Evolutionary conservation across 2,329 filamentous ascomycete species (phyloP).

Genomic region (Phialocephala subalpina): DNA sequence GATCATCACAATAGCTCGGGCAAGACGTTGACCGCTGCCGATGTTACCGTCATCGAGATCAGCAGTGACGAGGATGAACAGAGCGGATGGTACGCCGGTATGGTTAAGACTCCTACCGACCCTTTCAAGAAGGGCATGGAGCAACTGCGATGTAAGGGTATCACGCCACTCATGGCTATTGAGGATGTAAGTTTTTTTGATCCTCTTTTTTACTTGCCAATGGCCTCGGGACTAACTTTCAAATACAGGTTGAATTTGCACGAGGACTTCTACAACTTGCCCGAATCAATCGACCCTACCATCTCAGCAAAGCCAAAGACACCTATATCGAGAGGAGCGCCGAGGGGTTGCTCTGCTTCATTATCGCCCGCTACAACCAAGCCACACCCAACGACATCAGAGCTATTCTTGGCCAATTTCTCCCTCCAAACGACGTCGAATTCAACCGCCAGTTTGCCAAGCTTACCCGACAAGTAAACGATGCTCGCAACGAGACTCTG

Average conservation of each 20-base stretch:
- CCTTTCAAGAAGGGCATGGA: too few relatives aligned
- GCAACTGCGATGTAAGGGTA: too few relatives aligned
- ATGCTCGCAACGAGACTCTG: neutral
- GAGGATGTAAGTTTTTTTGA: neutral
- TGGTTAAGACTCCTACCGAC: too few relatives aligned
- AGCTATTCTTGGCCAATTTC: neutral
- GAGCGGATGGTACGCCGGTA: too few relatives aligned
- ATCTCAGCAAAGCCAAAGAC: neutral
- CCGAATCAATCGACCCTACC: neutral
- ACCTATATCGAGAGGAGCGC: neutral
- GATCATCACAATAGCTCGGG: too few relatives aligned
- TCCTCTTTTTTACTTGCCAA: neutral
- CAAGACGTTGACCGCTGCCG: too few relatives aligned
- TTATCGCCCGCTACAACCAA: neutral
- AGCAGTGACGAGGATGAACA: too few relatives aligned
- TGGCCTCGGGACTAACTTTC: neutral
- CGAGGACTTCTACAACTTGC: neutral
- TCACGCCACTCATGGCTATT: neutral
- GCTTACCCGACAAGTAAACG: neutral
- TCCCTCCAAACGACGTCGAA: neutral
- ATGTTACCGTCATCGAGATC: too few relatives aligned
- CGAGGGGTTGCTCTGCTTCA: neutral
- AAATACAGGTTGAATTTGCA: neutral
- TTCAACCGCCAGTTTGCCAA: neutral
- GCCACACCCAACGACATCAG: neutral